A percentile compares a stretch with the other conserved stretches of the same genome.
These are phyloP conservation scores for Colletotrichum brevisporum DNA, from an alignment of 2,329 filamentous ascomycete genomes.

Conservation along the genomic window DNA sequence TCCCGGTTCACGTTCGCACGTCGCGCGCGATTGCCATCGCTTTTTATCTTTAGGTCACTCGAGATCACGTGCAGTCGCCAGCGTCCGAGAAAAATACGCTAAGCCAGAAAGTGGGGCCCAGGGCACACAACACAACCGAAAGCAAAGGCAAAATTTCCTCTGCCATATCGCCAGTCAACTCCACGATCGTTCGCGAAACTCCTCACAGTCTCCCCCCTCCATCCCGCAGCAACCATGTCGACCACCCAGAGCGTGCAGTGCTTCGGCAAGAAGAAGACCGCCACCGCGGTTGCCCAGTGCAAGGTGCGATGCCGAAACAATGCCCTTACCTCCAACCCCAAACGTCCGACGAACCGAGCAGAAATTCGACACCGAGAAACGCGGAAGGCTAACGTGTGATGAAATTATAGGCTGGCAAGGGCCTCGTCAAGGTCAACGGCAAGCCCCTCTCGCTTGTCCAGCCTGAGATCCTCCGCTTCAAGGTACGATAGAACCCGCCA, in stretches of 20 bases:
- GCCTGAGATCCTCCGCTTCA: conserved; percentile 98
- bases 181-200: conserved; percentile 38
- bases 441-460: conserved; percentile 94
- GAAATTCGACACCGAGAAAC: conserved; percentile 22
- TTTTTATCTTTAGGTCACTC: too few species aligned
- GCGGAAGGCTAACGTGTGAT: conserved; percentile 48
- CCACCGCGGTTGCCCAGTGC: conserved; percentile 90
- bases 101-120: background rate
- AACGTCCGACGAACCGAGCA: conserved; percentile 1
- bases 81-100: background rate
- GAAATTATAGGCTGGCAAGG: conserved; percentile 61
- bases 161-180: conserved; percentile 15
- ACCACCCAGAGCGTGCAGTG: conserved; percentile 89
- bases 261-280: conserved; percentile 99
- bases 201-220: conserved; percentile 34
- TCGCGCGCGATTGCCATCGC: background rate
- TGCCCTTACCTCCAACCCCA: conserved; percentile 1
- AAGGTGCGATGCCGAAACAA: conserved; percentile 27
- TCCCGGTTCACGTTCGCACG: background rate
- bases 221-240: conserved; percentile 75
- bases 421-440: conserved; percentile 99
- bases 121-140: conserved; percentile 34
- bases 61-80: background rate
- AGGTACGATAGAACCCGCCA: conserved; percentile 70
- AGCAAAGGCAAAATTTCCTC: conserved; percentile 14